Percentiles rank a stretch among this genome's conserved stretches.
phyloP scores from a whole-genome alignment of 2,329 filamentous ascomycete species.

The Cercospora janseana region DNA sequence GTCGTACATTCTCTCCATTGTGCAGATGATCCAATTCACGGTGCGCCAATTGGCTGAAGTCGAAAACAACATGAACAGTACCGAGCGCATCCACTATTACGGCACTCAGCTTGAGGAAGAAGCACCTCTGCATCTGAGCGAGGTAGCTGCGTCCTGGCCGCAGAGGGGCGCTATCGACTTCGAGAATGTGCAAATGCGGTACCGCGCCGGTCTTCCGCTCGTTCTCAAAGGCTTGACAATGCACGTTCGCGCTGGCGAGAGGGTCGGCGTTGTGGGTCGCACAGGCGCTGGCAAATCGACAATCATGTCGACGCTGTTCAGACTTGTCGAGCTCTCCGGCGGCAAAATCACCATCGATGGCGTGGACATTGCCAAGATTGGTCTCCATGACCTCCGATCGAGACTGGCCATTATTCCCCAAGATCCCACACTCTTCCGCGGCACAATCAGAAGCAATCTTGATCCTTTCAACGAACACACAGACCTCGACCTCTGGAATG shows the following conservation, averaged over 20 bases:
- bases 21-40: constrained; percentile 94
- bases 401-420: constrained; percentile 76
- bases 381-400: constrained; percentile 71
- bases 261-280: constrained; percentile 76
- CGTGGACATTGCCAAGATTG: constrained; percentile 65
- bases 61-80: constrained; percentile 97
- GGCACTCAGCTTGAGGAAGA: constrained; percentile 84
- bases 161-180: constrained; percentile 69
- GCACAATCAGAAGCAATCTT: constrained; percentile 74
- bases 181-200: constrained; percentile 53
- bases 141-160: constrained; percentile 76
- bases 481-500: constrained; percentile 74
- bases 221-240: constrained; percentile 56
- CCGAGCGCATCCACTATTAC: constrained; percentile 88
- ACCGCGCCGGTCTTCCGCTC: constrained; percentile 49
- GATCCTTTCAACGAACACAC: constrained; percentile 78
- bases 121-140: constrained; percentile 71
- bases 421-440: constrained; percentile 78
- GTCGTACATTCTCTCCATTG: constrained; percentile 88
- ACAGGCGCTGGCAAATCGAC: constrained; percentile 81
- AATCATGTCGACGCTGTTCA: constrained; percentile 80
- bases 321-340: constrained; percentile 55
- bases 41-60: constrained; percentile 92
- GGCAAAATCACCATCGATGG: constrained; percentile 52
- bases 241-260: constrained; percentile 71